Base-by-base conservation (phyloP, 164 flowering plant species). In the Umbilicus rupestris region DNA sequence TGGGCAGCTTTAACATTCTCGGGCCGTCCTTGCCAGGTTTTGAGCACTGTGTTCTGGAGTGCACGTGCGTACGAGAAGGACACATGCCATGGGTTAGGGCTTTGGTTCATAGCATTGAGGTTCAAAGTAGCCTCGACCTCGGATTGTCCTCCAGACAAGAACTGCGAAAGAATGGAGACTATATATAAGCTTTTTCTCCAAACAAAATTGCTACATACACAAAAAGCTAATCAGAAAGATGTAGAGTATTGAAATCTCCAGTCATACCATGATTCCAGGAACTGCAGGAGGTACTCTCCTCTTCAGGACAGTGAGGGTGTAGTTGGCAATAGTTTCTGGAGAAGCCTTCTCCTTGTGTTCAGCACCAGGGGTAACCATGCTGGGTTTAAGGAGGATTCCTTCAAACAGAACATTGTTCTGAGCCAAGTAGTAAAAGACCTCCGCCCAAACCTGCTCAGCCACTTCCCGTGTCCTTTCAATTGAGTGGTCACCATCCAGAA, bases 331-430 rank as follows among this genome's bases (percentile, higher is more conserved):
- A 72, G 87, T 82, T 59, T 85, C 87, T 33, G 95, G 89, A 68
- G 90, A 78, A 66, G 91, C 88, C 81, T 77, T 86, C 74, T 83
- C 83, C 74, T 86, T 86, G 82, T 85, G 87, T 72, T 88, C 95
- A 63, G 91, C 91, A 8, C 95, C 95, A 14, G 95, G 95, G 39
- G 95, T 88, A n/a, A 88, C 95, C 95, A 88, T 88, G 79, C 95
- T 88, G 66, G 95, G 91, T 68, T 88, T 88, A 26, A 88, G 84
- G 49, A 89, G 74, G 64, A 89, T 87, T 60, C 96, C 96, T 70
- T 89, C 92, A 68, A 85, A 85, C 24, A 78, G 33, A 22, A 85
- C 92, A 78, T 85, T 85, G n/a, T n/a, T n/a, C n/a, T n/a, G n/a
- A n/a, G n/a, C n/a, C n/a, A n/a, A n/a, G n/a, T n/a, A n/a, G n/a